These are phyloP conservation scores for Ustilago nuda DNA, from an alignment of 1,284 basidiomycete species.

Conservation along the genomic window DNA sequence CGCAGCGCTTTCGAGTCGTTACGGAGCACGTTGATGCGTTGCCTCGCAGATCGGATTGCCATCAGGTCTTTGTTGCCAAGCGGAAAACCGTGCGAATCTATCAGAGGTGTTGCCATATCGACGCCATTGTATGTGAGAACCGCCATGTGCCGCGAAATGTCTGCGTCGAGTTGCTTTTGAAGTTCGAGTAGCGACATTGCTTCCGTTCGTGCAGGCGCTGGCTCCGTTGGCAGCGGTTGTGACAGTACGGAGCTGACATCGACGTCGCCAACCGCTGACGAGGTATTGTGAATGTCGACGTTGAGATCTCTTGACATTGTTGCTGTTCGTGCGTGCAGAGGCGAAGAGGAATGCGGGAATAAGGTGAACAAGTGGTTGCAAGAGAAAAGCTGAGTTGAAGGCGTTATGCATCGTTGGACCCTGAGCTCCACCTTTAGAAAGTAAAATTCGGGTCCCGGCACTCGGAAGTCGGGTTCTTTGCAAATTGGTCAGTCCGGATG, in stretches of 20 bases:
- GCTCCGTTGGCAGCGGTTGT: conserved; percentile 23
- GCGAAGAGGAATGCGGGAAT: background rate
- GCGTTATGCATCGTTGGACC: conserved; percentile 12
- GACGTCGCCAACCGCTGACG: conserved; percentile 6
- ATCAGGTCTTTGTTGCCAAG: conserved; percentile 54
- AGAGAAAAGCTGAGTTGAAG: conserved; percentile 16
- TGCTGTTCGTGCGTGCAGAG: background rate
- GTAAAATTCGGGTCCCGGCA: conserved; percentile 3
- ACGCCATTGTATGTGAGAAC: conserved; percentile 44
- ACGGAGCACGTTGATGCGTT: conserved; percentile 49
- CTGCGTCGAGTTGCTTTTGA: conserved; percentile 43
- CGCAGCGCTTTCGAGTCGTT: conserved; percentile 53
- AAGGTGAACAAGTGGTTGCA: background rate
- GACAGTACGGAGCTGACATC: conserved; percentile 34
- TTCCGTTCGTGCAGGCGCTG: conserved; percentile 28
- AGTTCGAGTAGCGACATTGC: conserved; percentile 37
- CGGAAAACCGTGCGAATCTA: conserved; percentile 59
- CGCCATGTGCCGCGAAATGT: conserved; percentile 33
- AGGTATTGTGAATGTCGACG: conserved; percentile 36
- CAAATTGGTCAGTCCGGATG: conserved; percentile 17
- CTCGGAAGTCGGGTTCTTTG: conserved; percentile 5
- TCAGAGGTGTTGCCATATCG: conserved; percentile 40
- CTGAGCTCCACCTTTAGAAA: conserved; percentile 7
- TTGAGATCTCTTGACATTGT: conserved; percentile 41
- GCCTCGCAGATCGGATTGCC: conserved; percentile 52